Evolutionary conservation across 345 rosid species (phyloP).

Genomic region (Eucalyptus sp.): DNA sequence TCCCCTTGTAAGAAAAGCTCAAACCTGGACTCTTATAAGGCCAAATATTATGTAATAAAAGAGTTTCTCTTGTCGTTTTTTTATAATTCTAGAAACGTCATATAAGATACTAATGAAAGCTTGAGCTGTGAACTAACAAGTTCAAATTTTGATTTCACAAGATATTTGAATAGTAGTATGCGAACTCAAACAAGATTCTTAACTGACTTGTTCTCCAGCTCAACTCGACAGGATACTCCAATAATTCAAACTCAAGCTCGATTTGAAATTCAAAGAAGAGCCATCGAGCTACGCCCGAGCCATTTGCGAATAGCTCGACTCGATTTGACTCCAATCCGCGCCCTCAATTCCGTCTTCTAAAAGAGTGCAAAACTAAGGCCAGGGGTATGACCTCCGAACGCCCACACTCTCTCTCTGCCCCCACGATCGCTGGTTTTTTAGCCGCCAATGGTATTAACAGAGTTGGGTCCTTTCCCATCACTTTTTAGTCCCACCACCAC

Average conservation of each 20-base stretch:
- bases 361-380: background rate
- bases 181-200: background rate
- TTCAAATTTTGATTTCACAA: background rate
- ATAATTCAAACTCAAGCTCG: background rate
- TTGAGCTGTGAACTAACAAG: background rate
- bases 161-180: background rate
- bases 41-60: background rate
- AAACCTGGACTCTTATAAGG: background rate
- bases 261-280: background rate
- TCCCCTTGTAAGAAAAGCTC: background rate
- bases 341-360: background rate
- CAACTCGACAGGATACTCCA: background rate
- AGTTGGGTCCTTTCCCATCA: background rate
- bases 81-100: fast-evolving
- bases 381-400: background rate
- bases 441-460: background rate
- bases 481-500: background rate
- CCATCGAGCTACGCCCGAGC: background rate
- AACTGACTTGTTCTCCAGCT: background rate
- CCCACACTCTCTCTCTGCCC: background rate
- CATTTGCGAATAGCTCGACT: background rate
- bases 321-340: background rate
- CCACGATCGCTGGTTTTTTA: background rate
- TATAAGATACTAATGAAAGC: background rate
- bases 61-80: background rate